Base-by-base conservation (phyloP, 2,329 filamentous ascomycete genomes). In the Plenodomus tracheiphilus region DNA sequence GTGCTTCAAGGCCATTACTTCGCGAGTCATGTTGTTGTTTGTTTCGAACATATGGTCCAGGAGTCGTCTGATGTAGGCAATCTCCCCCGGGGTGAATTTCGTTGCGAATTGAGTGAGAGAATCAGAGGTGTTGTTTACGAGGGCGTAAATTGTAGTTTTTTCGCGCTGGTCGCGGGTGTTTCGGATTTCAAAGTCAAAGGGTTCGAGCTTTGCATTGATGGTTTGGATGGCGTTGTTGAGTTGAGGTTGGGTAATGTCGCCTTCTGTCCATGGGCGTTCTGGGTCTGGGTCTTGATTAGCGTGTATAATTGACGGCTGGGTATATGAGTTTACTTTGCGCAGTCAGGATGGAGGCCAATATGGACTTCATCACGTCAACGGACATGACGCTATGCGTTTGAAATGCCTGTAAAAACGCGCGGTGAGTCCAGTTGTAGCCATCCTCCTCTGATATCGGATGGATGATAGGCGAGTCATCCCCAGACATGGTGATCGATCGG, bases 1-100 rank as follows among this genome's bases (percentile, higher is more conserved):
- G 38, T 84, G 81, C 11, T 85, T 88, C 3, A 97, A 77, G 3
- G 89, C 91, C 82, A 97, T 86, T 20, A 91, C 82, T 73, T 99
- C 93, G 64, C 85, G 84, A n/a, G 84, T 79, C 8, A 79, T 80
- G 0, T 86, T 90, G 67, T 97, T 97, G 75, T 91, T 85, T 17
- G 84, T 87, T 56, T 95, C 90, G 68, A 97, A 99, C 83, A 99
- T 96, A 61, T 83, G 85, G 69, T 97, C 92, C 1, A 99, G 81
- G 2, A 97, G 71, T 8, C 94, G 81, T 73, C 95, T 94, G 46
- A 97, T 83, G 69, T 91, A 99, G 0, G 88, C 85, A 25, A 97
- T 89, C 75, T 97, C 92, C 59, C 96, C 91, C 0, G 90, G 77
- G 7, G 80, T 82, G 67, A 88, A 89, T 0, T 83, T 85, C 0